Percentiles rank a stretch among this genome's conserved stretches.
These are phyloP conservation scores for Piromyces sp. DNA, from an alignment of 192 early-diverging fungal species.

Conservation along the genomic window DNA sequence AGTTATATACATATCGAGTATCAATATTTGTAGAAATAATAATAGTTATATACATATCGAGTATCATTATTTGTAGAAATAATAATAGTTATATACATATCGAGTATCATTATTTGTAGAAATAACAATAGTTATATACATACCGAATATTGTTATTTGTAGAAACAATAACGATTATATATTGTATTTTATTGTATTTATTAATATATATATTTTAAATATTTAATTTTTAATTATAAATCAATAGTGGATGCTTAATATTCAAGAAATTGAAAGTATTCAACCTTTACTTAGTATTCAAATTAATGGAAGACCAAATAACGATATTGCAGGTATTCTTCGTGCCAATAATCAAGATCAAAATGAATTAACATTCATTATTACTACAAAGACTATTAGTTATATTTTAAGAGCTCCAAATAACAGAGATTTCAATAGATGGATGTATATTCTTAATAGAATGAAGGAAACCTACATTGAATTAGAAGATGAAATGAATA, in stretches of 20 bases:
- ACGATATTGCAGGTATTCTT: neutral
- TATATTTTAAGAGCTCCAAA: neutral
- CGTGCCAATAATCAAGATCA: neutral
- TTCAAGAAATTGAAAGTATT: neutral
- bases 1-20: too few species aligned
- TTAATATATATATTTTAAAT: too few species aligned
- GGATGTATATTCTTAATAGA: neutral
- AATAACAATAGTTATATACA: too few species aligned
- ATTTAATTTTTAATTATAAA: too few species aligned
- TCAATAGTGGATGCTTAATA: neutral
- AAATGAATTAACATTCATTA: neutral
- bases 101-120: too few species aligned
- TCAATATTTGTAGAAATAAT: too few species aligned
- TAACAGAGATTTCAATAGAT: neutral
- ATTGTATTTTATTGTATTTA: too few species aligned
- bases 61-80: too few species aligned
- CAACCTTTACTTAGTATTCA: neutral
- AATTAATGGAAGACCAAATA: neutral
- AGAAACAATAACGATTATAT: too few species aligned
- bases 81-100: too few species aligned
- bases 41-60: too few species aligned
- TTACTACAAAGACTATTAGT: neutral
- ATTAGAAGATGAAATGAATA: neutral
- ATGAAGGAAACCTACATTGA: neutral
- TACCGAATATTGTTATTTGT: too few species aligned